Evolutionary conservation across 1,139 yeast genomes (phyloP).

Genomic region (Yamadazyma sp.): DNA sequence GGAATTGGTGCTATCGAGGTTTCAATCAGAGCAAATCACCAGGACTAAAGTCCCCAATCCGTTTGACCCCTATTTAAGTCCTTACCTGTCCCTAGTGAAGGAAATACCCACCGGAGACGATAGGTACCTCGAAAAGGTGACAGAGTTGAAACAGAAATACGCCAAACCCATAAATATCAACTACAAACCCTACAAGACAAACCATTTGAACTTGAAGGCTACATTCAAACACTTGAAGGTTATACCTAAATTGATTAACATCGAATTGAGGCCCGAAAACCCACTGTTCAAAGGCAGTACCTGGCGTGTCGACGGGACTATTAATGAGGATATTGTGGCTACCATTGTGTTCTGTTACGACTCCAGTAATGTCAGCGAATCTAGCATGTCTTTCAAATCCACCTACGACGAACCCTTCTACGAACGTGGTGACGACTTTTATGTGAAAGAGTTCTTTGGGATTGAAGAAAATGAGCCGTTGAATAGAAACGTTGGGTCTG

Average conservation of each 20-base stretch:
- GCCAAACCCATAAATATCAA: conserved; percentile 10
- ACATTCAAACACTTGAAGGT: conserved; percentile 29
- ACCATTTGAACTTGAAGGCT: conserved; percentile 18
- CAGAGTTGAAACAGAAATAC: conserved; percentile 1
- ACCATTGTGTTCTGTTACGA: conserved; percentile 45
- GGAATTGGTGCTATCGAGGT: conserved; percentile 26
- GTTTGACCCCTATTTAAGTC: conserved; percentile 14
- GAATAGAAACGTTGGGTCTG: conserved; percentile 23
- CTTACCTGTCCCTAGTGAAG: conserved; percentile 6
- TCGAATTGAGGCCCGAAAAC: conserved; percentile 41
- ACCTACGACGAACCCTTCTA: conserved; percentile 35
- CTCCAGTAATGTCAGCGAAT: conserved; percentile 36
- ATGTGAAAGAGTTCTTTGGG: conserved; percentile 27
- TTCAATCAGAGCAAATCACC: conserved; percentile 19
- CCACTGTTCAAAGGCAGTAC: conserved; percentile 41
- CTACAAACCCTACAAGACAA: conserved; percentile 20
- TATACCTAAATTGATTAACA: conserved; percentile 43
- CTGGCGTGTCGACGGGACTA: conserved; percentile 49
- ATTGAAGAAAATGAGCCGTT: conserved; percentile 28
- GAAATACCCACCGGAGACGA: conserved; percentile 5
- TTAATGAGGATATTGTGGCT: conserved; percentile 44
- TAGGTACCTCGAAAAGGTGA: not conserved
- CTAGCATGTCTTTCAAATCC: conserved; percentile 31
- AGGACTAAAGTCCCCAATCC: conserved; percentile 19
- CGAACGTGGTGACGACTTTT: conserved; percentile 34